These are phyloP conservation scores for Gaertneriomyces sp. DNA, from an alignment of 192 early-diverging fungal species.

Conservation along the genomic window DNA sequence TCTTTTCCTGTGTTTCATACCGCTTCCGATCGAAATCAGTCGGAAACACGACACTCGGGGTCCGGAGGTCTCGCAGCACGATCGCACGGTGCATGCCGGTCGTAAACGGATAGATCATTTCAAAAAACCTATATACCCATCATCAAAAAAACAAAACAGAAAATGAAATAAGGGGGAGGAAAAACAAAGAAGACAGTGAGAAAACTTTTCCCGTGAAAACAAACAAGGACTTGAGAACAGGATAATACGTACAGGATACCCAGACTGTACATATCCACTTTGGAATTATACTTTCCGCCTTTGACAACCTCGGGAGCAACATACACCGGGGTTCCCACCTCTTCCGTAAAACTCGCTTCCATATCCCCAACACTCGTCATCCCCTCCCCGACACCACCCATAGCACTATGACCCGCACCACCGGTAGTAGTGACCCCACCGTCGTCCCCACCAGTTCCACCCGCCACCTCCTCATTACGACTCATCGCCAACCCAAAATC, in stretches of 20 bases:
- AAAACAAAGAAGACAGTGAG: slow-evolving; percentile 16
- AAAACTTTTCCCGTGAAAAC: neutral
- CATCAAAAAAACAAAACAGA: neutral
- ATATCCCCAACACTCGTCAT: too few species aligned
- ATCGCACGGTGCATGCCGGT: slow-evolving; percentile 78
- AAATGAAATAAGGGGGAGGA: slow-evolving; percentile 33
- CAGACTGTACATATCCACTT: slow-evolving; percentile 82
- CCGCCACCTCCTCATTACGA: slow-evolving; percentile 27
- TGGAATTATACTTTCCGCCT: slow-evolving; percentile 66
- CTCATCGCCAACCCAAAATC: slow-evolving; percentile 73
- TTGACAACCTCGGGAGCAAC: slow-evolving; percentile 61
- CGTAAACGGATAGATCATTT: slow-evolving; percentile 68
- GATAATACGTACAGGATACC: slow-evolving; percentile 24
- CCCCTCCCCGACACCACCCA: too few species aligned
- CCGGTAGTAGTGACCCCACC: neutral
- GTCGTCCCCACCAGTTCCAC: too few species aligned
- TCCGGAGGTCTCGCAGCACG: slow-evolving; percentile 67
- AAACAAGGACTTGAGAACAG: neutral
- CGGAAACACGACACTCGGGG: slow-evolving; percentile 67
- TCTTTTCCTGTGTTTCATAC: slow-evolving; percentile 61
- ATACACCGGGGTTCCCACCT: slow-evolving; percentile 90
- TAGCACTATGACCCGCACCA: neutral
- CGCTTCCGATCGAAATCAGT: slow-evolving; percentile 62
- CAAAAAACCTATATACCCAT: slow-evolving; percentile 42
- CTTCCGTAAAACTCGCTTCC: slow-evolving; percentile 28